Base-by-base conservation (phyloP, 2,329 filamentous ascomycete species). In the Metarhizium anisopliae region DNA sequence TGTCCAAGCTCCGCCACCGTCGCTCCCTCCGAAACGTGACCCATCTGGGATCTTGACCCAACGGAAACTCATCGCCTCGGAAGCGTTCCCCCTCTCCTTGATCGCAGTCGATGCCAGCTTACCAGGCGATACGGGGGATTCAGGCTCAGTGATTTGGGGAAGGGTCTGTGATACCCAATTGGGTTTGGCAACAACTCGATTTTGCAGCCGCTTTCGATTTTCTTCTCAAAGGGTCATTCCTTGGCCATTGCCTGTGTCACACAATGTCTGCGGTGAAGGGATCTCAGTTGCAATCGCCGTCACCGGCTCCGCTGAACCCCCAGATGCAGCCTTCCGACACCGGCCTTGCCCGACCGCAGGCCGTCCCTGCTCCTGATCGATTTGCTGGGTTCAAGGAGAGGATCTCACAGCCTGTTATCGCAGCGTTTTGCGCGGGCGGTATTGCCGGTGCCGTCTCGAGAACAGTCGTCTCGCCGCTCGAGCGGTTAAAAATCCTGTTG, bases 401-500 rank as follows among this genome's bases (percentile, higher is more conserved):
- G 58, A 55, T 96, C 59, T 87, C 91, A 10, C 88, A 95, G 60
- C 92, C 93, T 4, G 86, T 96, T 43, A 75, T 91, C 38, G 93
- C 94, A 47, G 92, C 94, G 38, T 99, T 99, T 67, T 87, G 95
- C 66, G 94, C 90, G 35, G 94, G 94, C 59, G 94, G 94, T 62
- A 85, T 96, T 25, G 94, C 94, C 16, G 94, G 94, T 57, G 94
- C 94, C 47, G 93, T 99, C n/a, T 97, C 94, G 36, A 84, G 94
- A 68, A 99, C 94, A 29, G 93, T 97, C 51, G 94, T 99, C 4
- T 97, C 93, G 16, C 94, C 94, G 3, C 83, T 99, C 42, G 94
- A 99, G 73, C 85, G 94, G 60, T 80, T 99, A 57, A 97, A 99
- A 77, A 99, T 99, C 64, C 79, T 99, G n/a, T 91, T 96, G 70